Base-by-base conservation (phyloP, 176 grass and related monocot species). In the Zea mays region DNA sequence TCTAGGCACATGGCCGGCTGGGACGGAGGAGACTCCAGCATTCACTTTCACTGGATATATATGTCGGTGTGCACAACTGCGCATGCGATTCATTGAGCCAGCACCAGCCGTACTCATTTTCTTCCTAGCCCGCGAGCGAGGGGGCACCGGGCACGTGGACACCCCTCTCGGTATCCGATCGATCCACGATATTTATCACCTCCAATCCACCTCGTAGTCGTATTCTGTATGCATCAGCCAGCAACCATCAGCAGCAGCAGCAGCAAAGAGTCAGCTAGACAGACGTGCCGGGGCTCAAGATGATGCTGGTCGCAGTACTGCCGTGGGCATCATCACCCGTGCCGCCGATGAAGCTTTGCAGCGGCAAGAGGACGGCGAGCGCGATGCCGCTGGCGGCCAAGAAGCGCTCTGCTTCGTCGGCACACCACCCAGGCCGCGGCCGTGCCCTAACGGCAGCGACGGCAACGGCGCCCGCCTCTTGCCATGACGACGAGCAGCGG, bases 71-170 rank as follows among this genome's bases (percentile, higher is more conserved):
- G 42, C 33, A 20, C 20, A 33, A 48, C 44, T 46, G 45, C 67
- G 36, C 69, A 71, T 37, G 69, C 44, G 10, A 51, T 50, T 71
- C 69, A 71, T 51, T 71, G 68, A 36, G 45, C 46, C 13, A 48
- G 21, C 67, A 69, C 5, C 19, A 4, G 0, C 7, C 10, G 41
- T 33, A 62, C 59, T 1, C 21, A 13, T 14, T 1, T 51, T 16
- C 9, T 8, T 39, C 16, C 3, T 64, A 41, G 63, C 15, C 40
- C 63, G 63, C 63, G 6, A 60, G 38, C 27, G 27, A 27, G 64
- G 19, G 12, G 5, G 3, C 65, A 67, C 17, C 8, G 12, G 5
- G 3, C 65, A 67, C 17, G 40, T 45, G 41, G 10, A 67, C 43
- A 27, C 45, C 14, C 45, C 45, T 50, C 13, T 48, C 47, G 8